Conservation (phyloP, 352 stramenopile genomes). For the Phytophthora citrophthora region DNA sequence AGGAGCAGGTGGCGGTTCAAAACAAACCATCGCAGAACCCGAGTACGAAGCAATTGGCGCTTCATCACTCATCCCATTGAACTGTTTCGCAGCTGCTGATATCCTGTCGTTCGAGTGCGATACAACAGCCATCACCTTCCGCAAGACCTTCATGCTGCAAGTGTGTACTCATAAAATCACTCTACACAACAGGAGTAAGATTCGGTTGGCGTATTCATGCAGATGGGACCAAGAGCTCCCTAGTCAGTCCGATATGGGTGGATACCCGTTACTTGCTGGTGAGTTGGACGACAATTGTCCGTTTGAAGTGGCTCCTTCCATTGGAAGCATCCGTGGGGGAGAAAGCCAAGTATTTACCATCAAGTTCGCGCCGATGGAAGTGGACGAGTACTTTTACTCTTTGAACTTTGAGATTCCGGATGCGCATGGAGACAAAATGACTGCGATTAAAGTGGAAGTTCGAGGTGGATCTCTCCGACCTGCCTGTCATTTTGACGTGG, state of each 20-base stretch:
- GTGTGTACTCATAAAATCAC: slow-evolving; percentile 76
- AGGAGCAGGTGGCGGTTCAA: slow-evolving; percentile 13
- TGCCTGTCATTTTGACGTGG: slow-evolving; percentile 94
- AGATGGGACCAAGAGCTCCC: slow-evolving; percentile 43
- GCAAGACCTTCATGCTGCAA: slow-evolving; percentile 90
- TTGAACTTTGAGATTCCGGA: slow-evolving; percentile 52
- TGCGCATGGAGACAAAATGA: background rate
- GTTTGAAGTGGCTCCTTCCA: slow-evolving; percentile 84
- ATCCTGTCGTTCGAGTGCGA: slow-evolving; percentile 65
- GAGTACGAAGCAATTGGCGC: slow-evolving; percentile 47
- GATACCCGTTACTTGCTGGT: slow-evolving; percentile 5
- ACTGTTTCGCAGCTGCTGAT: slow-evolving; percentile 77
- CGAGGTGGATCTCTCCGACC: slow-evolving; percentile 82
- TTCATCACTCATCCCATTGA: slow-evolving; percentile 48
- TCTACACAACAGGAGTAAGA: slow-evolving; percentile 79
- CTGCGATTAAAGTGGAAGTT: slow-evolving; percentile 59
- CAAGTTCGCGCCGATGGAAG: slow-evolving; percentile 92
- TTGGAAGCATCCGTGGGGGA: slow-evolving; percentile 62
- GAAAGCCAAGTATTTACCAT: slow-evolving; percentile 79
- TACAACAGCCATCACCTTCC: slow-evolving; percentile 66
- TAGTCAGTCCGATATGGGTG: slow-evolving; percentile 8
- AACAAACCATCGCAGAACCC: slow-evolving; percentile 48
- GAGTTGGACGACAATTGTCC: slow-evolving; percentile 72
- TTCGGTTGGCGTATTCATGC: slow-evolving; percentile 65
- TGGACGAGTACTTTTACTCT: slow-evolving; percentile 86